phyloP scores from a whole-genome alignment of 2,329 filamentous ascomycete species.

The Fusarium hostae region DNA sequence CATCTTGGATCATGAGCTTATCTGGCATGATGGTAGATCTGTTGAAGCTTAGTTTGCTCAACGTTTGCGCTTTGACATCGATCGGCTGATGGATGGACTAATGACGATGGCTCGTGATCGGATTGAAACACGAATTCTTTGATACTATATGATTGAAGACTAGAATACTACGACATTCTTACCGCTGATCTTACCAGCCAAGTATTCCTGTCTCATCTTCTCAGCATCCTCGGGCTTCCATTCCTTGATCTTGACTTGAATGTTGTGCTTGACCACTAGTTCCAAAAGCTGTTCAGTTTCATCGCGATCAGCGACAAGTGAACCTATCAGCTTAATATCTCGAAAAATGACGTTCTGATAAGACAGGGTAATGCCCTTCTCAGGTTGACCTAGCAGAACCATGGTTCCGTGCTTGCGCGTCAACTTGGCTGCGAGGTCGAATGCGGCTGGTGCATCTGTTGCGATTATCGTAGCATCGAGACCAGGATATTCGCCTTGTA shows the following conservation, averaged over 20 bases:
- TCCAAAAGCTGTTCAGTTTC: neutral
- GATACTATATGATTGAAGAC: too few species aligned
- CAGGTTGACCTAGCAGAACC: slow-evolving; percentile 10
- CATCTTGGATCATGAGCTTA: neutral
- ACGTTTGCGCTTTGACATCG: neutral
- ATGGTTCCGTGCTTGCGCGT: slow-evolving; percentile 21
- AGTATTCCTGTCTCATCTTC: slow-evolving; percentile 7
- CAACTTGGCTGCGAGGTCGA: neutral
- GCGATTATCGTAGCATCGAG: neutral
- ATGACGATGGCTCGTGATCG: neutral
- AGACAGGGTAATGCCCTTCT: neutral
- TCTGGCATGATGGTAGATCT: neutral
- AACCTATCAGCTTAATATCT: neutral
- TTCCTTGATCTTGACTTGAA: slow-evolving; percentile 7
- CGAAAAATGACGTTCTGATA: slow-evolving; percentile 7
- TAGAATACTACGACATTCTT: slow-evolving; percentile 16
- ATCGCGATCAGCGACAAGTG: neutral
- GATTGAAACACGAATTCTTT: neutral
- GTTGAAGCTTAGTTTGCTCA: neutral
- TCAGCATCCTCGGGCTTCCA: slow-evolving; percentile 17
- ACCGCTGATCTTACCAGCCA: neutral
- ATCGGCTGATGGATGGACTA: neutral
- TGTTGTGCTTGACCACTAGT: neutral
- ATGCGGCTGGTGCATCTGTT: neutral
- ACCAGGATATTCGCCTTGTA: neutral